Evolutionary conservation across 805 yeast genomes (phyloP), one percentile per base, ranked within the genome.

Genomic region (Starmerella sp.): DNA sequence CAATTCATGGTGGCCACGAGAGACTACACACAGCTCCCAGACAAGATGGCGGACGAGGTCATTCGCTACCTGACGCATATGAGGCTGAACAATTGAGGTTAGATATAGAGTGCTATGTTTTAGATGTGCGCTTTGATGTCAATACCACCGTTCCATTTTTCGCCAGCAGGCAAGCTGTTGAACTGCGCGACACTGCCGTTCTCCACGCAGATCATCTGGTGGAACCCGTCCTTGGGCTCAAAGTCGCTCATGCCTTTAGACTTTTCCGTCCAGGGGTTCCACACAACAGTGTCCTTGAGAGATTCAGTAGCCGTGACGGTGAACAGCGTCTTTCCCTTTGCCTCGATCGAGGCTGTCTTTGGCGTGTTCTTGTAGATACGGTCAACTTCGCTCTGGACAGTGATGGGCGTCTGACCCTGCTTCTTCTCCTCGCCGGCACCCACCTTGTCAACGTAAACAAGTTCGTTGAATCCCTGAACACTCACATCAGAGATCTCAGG

Each of bases 231-330:
- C 67, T 86, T 87, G 51, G 97, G 98, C 63, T 76, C 78, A 65
- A 91, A 93, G 71, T 93, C 98, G 43, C 75, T 82, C 91, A 93
- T 86, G 1, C 84, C 82, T 29, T 72, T 74, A n/a, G 93, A 79
- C 68, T 85, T 86, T 54, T 84, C 77, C 61, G 79, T 74, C 98
- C 97, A 93, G 38, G 98, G 98, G 70, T 93, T 93, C 98, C 98
- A 93, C 54, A 93, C 97, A 49, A 93, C 97, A 37, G 77, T 72
- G 60, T 81, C 85, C 36, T 74, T 77, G 43, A 86, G 73, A 34
- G 51, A 14, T 14, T 71, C 71, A 65, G 95, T 77, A 53, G 78
- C 51, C 36, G 56, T 73, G 37, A 91, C 69, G 43, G 85, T 81
- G 67, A 83, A 84, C 49, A 81, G 68, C 7, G 87, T 90, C 59